A percentile compares a stretch with the other conserved stretches of the same genome.
Evolutionary conservation across 176 grass and related monocot species (phyloP).

Genomic region (Aegilops longissima): DNA sequence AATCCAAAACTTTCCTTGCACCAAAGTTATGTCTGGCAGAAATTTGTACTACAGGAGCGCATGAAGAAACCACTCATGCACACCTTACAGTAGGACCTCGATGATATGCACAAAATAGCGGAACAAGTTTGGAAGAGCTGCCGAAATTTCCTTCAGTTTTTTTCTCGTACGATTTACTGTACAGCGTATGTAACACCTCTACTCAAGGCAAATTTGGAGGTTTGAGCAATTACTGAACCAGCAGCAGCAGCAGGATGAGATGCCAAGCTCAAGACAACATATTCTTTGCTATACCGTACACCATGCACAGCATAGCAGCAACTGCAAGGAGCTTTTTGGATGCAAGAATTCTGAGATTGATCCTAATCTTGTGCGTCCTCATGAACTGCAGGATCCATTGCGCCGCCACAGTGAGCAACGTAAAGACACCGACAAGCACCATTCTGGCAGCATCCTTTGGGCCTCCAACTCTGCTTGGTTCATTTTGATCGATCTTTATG

Average conservation of each 20-base stretch:
- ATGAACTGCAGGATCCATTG: conserved; percentile 60
- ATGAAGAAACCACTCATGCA: neutral
- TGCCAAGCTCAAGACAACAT: conserved; percentile 19
- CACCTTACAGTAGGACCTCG: neutral
- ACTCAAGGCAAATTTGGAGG: conserved; percentile 6
- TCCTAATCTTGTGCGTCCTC: conserved; percentile 53
- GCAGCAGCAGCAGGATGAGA: neutral
- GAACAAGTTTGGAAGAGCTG: conserved; percentile 16
- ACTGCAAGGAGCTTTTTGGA: conserved; percentile 53
- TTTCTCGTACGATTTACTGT: conserved; percentile 15
- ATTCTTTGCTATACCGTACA: conserved; percentile 36
- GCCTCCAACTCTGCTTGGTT: conserved; percentile 41
- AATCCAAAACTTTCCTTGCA: neutral
- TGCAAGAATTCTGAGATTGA: conserved; percentile 71
- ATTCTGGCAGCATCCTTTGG: conserved; percentile 61
- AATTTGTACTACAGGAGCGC: neutral
- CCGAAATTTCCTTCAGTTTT: neutral
- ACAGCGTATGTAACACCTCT: conserved; percentile 17
- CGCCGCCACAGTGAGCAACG: conserved; percentile 44
- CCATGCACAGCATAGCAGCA: conserved; percentile 26
- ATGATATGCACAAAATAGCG: neutral
- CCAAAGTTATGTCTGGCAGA: neutral
- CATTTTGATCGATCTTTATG: conserved; percentile 48
- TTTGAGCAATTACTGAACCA: conserved; percentile 9
- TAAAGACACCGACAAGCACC: conserved; percentile 29